Evolutionary conservation across 108 stramenopile genomes (phyloP).

Genomic region (Skeletonema menzelii): DNA sequence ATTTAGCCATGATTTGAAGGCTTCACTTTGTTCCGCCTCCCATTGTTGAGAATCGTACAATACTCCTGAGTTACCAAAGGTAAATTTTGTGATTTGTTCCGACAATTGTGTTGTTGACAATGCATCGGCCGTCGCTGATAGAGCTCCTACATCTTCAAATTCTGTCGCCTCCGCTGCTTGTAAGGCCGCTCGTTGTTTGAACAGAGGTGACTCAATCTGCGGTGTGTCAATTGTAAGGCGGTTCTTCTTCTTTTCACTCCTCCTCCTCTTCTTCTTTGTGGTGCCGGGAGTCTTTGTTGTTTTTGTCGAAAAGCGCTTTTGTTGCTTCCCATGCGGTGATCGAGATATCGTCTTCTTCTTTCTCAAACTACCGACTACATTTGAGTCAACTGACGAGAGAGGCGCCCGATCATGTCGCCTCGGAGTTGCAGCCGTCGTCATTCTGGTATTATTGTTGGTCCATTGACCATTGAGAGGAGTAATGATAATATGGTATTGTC

Average conservation of each 20-base stretch:
- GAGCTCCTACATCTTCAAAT: not conserved
- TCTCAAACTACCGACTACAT: not conserved
- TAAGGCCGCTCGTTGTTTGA: not conserved
- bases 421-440: not conserved
- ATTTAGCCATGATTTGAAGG: slow-evolving; percentile 83
- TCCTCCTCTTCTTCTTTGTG: not conserved
- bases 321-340: not conserved
- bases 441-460: not conserved
- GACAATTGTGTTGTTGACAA: not conserved
- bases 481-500: no score
- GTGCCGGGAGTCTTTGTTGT: not conserved
- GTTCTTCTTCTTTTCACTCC: not conserved
- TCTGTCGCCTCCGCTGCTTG: not conserved
- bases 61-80: not conserved
- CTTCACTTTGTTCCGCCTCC: slow-evolving; percentile 76
- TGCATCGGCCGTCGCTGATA: not conserved
- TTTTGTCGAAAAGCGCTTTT: not conserved
- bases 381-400: not conserved
- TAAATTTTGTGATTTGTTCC: not conserved
- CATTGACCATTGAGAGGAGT: not conserved
- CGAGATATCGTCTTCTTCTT: not conserved
- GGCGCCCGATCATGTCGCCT: not conserved
- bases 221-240: not conserved
- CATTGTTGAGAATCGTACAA: slow-evolving; percentile 33
- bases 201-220: not conserved